These are phyloP conservation scores for Fraxinus platypoda DNA, from an alignment of 305 asterid genomes.

Conservation along the genomic window DNA sequence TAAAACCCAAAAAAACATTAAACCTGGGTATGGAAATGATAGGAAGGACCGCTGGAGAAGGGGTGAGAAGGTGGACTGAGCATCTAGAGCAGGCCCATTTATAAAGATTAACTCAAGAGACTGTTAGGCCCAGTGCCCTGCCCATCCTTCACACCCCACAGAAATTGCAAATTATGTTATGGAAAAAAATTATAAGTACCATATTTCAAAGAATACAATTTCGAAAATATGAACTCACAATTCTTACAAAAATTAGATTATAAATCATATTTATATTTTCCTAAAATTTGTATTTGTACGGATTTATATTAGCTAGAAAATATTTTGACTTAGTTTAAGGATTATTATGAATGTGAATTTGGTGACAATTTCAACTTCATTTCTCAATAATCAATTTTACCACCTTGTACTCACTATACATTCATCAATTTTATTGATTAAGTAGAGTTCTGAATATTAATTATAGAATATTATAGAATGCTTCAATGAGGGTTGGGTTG, in stretches of 20 bases:
- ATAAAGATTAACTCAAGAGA: not conserved
- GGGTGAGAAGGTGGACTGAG: not conserved
- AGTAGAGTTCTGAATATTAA: too few relatives aligned
- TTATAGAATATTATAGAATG: too few relatives aligned
- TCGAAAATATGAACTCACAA: not conserved
- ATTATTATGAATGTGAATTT: too few relatives aligned
- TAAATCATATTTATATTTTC: not conserved
- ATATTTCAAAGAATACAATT: not conserved
- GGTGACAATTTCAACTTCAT: too few relatives aligned
- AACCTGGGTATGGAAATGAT: not conserved
- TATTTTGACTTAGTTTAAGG: not conserved
- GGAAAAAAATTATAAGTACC: not conserved
- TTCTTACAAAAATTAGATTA: not conserved
- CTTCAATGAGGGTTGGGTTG: too few relatives aligned
- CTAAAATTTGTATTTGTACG: not conserved
- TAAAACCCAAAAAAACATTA: not conserved
- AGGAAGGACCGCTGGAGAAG: not conserved
- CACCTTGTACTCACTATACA: too few relatives aligned
- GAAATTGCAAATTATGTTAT: not conserved
- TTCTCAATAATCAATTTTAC: too few relatives aligned
- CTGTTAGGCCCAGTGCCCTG: not conserved
- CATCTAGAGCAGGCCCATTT: not conserved
- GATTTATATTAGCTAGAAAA: not conserved
- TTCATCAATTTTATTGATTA: too few relatives aligned
- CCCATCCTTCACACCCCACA: not conserved